phyloP scores from a whole-genome alignment of 2,329 filamentous ascomycete species.

The Teratosphaeria gauchensis region DNA sequence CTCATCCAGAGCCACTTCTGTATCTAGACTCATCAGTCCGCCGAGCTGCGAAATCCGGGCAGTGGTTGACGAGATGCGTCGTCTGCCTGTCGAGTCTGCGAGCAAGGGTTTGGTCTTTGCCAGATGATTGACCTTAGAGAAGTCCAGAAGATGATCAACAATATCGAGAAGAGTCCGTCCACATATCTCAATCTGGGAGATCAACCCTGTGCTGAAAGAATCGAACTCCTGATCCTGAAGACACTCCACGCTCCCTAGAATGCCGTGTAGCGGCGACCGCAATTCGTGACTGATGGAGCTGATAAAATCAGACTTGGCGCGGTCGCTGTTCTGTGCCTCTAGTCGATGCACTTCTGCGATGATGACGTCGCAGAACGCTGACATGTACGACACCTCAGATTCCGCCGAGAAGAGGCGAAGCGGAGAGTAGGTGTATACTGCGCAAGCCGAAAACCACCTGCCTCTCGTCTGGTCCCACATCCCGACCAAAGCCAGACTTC shows the following conservation, averaged over 20 bases:
- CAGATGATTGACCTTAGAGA: slow-evolving; percentile 33
- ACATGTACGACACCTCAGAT: slow-evolving; percentile 30
- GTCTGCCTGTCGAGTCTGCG: background rate
- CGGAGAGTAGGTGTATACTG: slow-evolving; percentile 38
- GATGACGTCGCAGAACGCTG: slow-evolving; percentile 35
- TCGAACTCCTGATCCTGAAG: slow-evolving; percentile 35
- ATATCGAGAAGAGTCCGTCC: slow-evolving; percentile 44
- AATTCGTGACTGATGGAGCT: slow-evolving; percentile 45
- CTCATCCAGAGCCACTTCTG: slow-evolving; percentile 33
- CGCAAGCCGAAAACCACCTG: slow-evolving; percentile 22
- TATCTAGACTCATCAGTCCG: slow-evolving; percentile 14
- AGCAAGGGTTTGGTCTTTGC: slow-evolving; percentile 3
- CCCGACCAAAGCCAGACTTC: slow-evolving; percentile 41
- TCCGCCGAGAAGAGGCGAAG: slow-evolving; percentile 33
- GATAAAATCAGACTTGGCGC: slow-evolving; percentile 44
- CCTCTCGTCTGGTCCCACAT: slow-evolving; percentile 40
- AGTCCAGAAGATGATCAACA: slow-evolving; percentile 35
- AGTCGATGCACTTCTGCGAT: slow-evolving; percentile 33
- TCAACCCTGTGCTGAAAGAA: slow-evolving; percentile 32
- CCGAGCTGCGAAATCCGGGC: slow-evolving; percentile 5
- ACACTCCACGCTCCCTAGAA: slow-evolving; percentile 41
- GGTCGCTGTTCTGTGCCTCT: slow-evolving; percentile 32
- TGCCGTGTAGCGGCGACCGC: slow-evolving; percentile 36
- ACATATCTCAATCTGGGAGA: slow-evolving; percentile 42
- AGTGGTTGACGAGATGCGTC: background rate